These are phyloP conservation scores for Herpotrichia juniperi DNA, from an alignment of 2,329 filamentous ascomycete genomes.

Conservation along the genomic window DNA sequence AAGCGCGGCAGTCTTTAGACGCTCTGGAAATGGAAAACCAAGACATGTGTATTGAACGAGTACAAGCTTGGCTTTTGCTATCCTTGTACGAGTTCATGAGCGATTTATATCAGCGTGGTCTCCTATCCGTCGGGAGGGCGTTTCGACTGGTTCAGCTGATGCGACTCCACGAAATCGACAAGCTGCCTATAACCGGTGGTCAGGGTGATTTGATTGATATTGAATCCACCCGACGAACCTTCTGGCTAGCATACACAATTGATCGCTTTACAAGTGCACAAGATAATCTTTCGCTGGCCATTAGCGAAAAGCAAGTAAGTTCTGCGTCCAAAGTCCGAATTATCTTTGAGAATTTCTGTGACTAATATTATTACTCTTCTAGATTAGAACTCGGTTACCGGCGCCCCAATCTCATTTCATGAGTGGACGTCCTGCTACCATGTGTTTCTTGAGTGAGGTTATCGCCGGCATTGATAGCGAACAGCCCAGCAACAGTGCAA, in stretches of 20 bases:
- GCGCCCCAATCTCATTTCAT: slow-evolving; percentile 45
- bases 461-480: no score
- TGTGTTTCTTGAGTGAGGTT: slow-evolving; percentile 27
- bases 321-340: no score
- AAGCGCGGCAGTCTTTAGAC: slow-evolving; percentile 26
- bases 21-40: slow-evolving; percentile 11
- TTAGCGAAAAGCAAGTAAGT: slow-evolving; percentile 35
- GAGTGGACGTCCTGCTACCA: slow-evolving; percentile 31
- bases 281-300: slow-evolving; percentile 35
- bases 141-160: slow-evolving; percentile 47
- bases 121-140: slow-evolving; percentile 46
- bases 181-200: no score
- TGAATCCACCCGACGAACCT: slow-evolving; percentile 46
- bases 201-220: slow-evolving; percentile 18
- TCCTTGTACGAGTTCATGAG: slow-evolving; percentile 47
- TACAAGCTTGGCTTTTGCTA: slow-evolving; percentile 47
- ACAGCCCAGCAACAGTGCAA: slow-evolving; percentile 5
- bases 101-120: slow-evolving; percentile 39
- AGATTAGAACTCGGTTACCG: slow-evolving; percentile 46
- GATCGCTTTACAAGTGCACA: slow-evolving; percentile 46
- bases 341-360: neutral
- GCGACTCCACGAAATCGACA: slow-evolving; percentile 44
- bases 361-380: slow-evolving; percentile 2
- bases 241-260: slow-evolving; percentile 50
- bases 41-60: slow-evolving; percentile 32